Conservation (phyloP, 768 basidiomycete genomes). For the Hirschioporus abietinus region DNA sequence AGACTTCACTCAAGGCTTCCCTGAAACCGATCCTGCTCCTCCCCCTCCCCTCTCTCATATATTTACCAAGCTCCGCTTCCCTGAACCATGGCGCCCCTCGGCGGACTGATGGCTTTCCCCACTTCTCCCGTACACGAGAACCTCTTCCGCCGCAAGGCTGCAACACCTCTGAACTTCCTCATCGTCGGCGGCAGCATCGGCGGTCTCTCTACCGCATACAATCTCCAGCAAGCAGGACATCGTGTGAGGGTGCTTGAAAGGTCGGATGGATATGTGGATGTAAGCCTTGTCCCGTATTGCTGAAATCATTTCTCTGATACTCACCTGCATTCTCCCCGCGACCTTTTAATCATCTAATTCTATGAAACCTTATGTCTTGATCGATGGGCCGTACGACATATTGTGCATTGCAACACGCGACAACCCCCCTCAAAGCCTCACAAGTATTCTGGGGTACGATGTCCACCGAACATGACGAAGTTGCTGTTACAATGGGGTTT, state of each 20-base stretch:
- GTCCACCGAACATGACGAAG: constrained; percentile 33
- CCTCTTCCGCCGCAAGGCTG: background rate
- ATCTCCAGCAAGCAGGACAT: constrained; percentile 31
- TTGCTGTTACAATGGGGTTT: constrained; percentile 49
- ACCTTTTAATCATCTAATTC: too few relatives aligned
- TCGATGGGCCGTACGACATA: background rate
- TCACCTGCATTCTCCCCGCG: background rate
- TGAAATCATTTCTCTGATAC: background rate
- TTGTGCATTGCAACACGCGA: background rate
- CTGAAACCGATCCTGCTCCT: background rate
- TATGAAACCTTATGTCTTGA: too few relatives aligned
- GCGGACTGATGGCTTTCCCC: background rate
- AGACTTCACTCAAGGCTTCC: background rate
- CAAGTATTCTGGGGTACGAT: background rate
- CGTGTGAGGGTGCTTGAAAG: constrained; percentile 29
- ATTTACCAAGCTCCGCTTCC: background rate
- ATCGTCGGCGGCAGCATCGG: constrained; percentile 29
- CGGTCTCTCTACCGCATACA: constrained; percentile 31
- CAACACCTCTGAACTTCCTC: constrained; percentile 24
- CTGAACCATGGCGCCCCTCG: background rate
- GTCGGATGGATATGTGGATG: constrained; percentile 20
- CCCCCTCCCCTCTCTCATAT: background rate
- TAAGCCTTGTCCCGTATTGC: constrained; percentile 4
- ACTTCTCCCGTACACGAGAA: background rate
- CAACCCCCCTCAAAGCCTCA: background rate